phyloP scores from a whole-genome alignment of 2,329 filamentous ascomycete genomes.

The Monosporascus sp. region DNA sequence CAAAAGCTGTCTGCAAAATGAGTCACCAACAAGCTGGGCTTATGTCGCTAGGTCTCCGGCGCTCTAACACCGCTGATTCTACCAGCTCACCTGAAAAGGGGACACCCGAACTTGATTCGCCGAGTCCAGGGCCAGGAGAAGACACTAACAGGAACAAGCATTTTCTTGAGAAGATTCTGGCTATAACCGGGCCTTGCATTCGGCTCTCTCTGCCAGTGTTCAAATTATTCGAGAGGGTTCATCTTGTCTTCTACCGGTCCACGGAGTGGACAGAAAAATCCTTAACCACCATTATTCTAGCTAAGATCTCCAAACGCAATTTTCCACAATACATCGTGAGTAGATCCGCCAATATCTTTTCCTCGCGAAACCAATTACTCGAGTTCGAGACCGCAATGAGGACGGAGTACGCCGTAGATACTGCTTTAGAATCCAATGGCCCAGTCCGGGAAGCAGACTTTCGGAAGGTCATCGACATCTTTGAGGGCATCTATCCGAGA shows the following conservation, averaged over 20 bases:
- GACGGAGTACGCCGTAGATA: constrained; percentile 77
- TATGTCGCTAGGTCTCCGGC: constrained; percentile 61
- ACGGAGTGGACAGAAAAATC: constrained; percentile 98
- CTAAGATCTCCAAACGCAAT: constrained; percentile 80
- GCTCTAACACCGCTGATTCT: constrained; percentile 58
- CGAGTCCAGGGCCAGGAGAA: constrained; percentile 22
- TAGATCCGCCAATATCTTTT: constrained; percentile 83
- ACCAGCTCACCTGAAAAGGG: constrained; percentile 40
- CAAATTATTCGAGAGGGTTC: constrained; percentile 87
- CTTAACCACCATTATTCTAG: constrained; percentile 87
- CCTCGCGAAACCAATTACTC: constrained; percentile 66
- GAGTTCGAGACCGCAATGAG: constrained; percentile 87
- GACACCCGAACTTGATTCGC: constrained; percentile 31
- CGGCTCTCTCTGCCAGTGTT: constrained; percentile 68
- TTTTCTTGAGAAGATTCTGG: constrained; percentile 72
- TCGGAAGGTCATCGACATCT: constrained; percentile 64
- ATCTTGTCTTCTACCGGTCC: constrained; percentile 92
- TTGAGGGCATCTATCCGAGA: constrained; percentile 70
- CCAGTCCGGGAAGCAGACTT: constrained; percentile 61
- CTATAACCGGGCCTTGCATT: constrained; percentile 76
- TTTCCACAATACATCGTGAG: constrained; percentile 91
- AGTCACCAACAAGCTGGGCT: constrained; percentile 73
- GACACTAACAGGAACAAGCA: constrained; percentile 64
- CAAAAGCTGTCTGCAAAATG: constrained; percentile 66
- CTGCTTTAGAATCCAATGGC: constrained; percentile 73